Evolutionary conservation across 306 rosid species (phyloP), one percentile per base, ranked within the genome.

Genomic region (Betula pendula): DNA sequence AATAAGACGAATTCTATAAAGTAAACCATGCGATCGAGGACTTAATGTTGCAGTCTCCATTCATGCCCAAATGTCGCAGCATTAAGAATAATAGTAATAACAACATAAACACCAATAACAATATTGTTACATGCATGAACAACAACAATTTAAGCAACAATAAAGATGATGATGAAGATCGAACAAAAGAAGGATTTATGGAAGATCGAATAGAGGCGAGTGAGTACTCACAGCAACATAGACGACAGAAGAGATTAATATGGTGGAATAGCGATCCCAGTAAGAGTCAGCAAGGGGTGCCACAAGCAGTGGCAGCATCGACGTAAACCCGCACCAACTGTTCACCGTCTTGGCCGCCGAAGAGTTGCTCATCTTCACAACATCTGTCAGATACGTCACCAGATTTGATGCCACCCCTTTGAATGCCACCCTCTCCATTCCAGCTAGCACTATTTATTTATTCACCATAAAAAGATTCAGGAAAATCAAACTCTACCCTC

Each of bases 361-460:
- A 31, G 98, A 95, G 68, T 95, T 92, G 70, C 96, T 91, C 83
- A 95, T 86, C 31, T 84, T 82, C 82, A 92, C 83, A 8, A 92
- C 96, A 71, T 95, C 97, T 1, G 96, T 95, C 24, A 95, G 80
- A 85, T 95, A 95, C 2, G 88, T 92, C 15, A 92, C 96, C 63
- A 90, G 71, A 81, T 95, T 95, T 1, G 97, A 92, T 13, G 97
- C 92, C 49, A 92, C 98, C 58, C 97, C 98, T 77, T 95, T 92
- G 84, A 85, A 95, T 68, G 91, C 97, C 79, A 95, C 88, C 88
- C 98, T 92, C 85, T 95, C 98, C 83, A 95, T 87, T 31, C 97
- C 97, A 81, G 96, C 88, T 66, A 92, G 81, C 74, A 81, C 97
- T 94, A 50, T 12, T 8, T 16, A 3, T 27, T 27, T 27, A 3